These are phyloP conservation scores for Aphelidium insulamus DNA, from an alignment of 371 early-diverging fungal genomes.

Conservation along the genomic window DNA sequence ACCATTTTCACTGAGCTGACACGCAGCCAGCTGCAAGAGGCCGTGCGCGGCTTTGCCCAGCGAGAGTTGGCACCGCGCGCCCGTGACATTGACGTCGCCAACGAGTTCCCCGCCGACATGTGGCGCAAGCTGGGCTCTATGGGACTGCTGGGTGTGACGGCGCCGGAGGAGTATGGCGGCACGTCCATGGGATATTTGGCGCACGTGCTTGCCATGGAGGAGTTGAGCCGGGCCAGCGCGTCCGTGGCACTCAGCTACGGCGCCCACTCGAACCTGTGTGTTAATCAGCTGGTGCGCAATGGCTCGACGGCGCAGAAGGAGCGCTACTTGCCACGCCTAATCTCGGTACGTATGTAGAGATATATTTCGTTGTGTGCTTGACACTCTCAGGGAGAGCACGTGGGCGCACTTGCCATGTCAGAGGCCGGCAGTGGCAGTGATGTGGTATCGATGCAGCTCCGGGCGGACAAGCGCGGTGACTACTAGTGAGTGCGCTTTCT, in stretches of 20 bases:
- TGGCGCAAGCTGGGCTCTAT: constrained; percentile 90
- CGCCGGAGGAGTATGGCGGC: constrained; percentile 58
- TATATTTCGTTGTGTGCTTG: too few relatives aligned
- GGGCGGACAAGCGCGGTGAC: constrained; percentile 64
- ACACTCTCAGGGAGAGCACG: constrained; percentile 70
- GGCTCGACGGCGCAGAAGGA: constrained; percentile 70
- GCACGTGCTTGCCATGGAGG: constrained; percentile 85
- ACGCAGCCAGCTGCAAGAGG: constrained; percentile 20
- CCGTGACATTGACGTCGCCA: constrained; percentile 52
- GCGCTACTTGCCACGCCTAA: constrained; percentile 81
- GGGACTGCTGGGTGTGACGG: constrained; percentile 88
- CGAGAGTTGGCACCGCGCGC: constrained; percentile 72
- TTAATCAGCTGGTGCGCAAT: constrained; percentile 86
- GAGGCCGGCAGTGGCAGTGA: constrained; percentile 82
- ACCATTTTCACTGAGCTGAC: too few relatives aligned
- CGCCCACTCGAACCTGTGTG: constrained; percentile 91
- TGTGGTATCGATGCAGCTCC: constrained; percentile 79
- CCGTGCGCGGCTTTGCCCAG: constrained; percentile 54
- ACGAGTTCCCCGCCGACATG: constrained; percentile 83
- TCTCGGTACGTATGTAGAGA: not conserved
- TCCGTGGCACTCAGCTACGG: constrained; percentile 85
- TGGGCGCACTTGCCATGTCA: constrained; percentile 91
- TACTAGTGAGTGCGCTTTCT: constrained; percentile 18
- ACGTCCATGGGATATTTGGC: constrained; percentile 75
- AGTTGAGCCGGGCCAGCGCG: constrained; percentile 69